Evolutionary conservation across 2,329 filamentous ascomycete species (phyloP).

Genomic region (Arthrinium puccinioides): DNA sequence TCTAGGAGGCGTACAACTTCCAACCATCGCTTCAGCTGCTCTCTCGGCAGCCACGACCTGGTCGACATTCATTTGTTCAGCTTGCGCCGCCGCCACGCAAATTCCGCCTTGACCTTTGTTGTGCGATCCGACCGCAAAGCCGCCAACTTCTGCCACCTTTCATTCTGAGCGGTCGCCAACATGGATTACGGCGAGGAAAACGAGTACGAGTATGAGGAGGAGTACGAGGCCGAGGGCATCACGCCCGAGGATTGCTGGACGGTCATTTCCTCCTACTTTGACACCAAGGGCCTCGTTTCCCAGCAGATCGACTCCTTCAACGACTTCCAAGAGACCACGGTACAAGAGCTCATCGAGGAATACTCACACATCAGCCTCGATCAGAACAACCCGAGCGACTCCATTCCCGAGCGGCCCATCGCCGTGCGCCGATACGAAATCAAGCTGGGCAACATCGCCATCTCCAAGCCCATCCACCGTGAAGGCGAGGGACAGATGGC

Average conservation of each 20-base stretch:
- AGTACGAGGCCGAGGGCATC: slow-evolving; percentile 66
- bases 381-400: slow-evolving; percentile 70
- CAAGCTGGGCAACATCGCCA: slow-evolving; percentile 83
- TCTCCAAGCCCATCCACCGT: slow-evolving; percentile 83
- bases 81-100: too few relatives aligned
- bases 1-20: background rate
- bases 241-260: slow-evolving; percentile 98
- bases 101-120: background rate
- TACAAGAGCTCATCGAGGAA: slow-evolving; percentile 91
- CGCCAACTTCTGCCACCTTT: background rate
- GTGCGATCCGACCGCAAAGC: background rate
- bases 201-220: slow-evolving; percentile 55
- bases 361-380: slow-evolving; percentile 90
- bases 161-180: background rate
- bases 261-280: slow-evolving; percentile 95
- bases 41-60: background rate
- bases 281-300: slow-evolving; percentile 88
- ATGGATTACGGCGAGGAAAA: slow-evolving; percentile 12
- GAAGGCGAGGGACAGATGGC: slow-evolving; percentile 87
- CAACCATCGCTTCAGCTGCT: background rate
- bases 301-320: slow-evolving; percentile 98
- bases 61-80: background rate
- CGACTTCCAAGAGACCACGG: slow-evolving; percentile 88
- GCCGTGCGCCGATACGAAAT: slow-evolving; percentile 90
- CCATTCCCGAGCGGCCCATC: slow-evolving; percentile 67